A percentile compares a stretch with the other conserved stretches of the same genome.
phyloP scores from a whole-genome alignment of 2,329 filamentous ascomycete genomes.

The Paracoccidioides brasiliensis region DNA sequence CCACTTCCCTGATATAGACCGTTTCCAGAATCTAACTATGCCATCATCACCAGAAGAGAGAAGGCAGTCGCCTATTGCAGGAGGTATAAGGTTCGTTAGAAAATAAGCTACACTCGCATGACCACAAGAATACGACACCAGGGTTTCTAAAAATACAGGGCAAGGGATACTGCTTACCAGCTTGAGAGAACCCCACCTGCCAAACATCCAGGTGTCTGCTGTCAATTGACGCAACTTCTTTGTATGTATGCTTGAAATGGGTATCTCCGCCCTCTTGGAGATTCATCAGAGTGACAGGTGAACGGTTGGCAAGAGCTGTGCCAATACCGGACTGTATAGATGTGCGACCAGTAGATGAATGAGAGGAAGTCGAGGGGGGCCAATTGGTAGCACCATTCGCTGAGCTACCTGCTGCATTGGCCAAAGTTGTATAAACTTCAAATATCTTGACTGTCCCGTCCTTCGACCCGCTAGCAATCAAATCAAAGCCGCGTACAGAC shows the following conservation, averaged over 20 bases:
- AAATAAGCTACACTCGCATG: not conserved
- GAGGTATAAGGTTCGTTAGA: not conserved
- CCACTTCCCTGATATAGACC: constrained; percentile 31
- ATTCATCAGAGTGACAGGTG: constrained; percentile 15
- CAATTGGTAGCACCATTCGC: constrained; percentile 17
- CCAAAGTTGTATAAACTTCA: constrained; percentile 38
- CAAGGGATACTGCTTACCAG: constrained; percentile 19
- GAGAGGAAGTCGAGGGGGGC: constrained; percentile 14
- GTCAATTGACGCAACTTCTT: constrained; percentile 31
- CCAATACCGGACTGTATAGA: constrained; percentile 31
- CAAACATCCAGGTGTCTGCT: constrained; percentile 34
- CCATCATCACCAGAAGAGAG: constrained; percentile 34
- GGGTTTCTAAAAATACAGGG: not conserved
- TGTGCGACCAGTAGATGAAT: constrained; percentile 4
- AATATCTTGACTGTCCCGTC: constrained; percentile 88
- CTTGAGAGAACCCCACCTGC: constrained; percentile 33
- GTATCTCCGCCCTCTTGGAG: constrained; percentile 23
- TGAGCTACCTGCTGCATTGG: constrained; percentile 17
- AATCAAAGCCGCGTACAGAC: constrained; percentile 78
- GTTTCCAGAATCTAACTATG: constrained; percentile 32
- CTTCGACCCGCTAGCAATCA: constrained; percentile 83
- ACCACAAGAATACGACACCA: not conserved
- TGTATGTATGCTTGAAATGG: constrained; percentile 30
- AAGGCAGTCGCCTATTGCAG: constrained; percentile 27
- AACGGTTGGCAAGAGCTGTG: constrained; percentile 26